Evolutionary conservation across 306 rosid genomes (phyloP), one percentile per base, ranked within the genome.

Genomic region (Echinosophora koreensis): DNA sequence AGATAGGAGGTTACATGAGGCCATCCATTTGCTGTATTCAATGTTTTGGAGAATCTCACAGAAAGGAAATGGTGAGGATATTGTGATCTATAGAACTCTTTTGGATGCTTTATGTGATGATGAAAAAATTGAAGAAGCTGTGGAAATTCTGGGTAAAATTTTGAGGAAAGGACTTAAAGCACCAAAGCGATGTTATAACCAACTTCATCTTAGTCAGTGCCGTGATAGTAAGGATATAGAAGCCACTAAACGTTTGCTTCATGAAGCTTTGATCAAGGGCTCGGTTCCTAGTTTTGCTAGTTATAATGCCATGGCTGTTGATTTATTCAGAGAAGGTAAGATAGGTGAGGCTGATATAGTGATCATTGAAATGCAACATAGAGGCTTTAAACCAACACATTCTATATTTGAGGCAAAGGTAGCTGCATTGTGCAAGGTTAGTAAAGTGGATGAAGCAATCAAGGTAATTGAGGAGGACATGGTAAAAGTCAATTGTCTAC

Each of bases 1-100:
- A 37, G 90, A 87, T 57, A 55, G 71, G 79, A 87, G 86, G 73
- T 76, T 87, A 10, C 80, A 81, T 62, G 90, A 87, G 74, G 90
- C 88, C 8, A 87, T 76, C 39, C 90, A 84, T 84, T 76, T 84
- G 58, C 82, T 84, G 30, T 87, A 87, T 72, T 87, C 88, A 27
- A 87, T 87, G 90, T 87, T 87, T 76, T 84, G 90, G 90, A 87
- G 88, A 81, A 87, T 87, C 66, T 84, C 90, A 8, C 65, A 79
- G 83, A 87, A 79, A 76, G 90, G 90, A 18, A 79, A 78, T 37
- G 86, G 88, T 14, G 90, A 81, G 74, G 90, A 87, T 71, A 76
- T 87, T 79, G 86, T 79, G 39, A 13, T 84, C n/a, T 87, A 84
- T 52, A 87, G 85, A 72, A 84, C 17, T 14, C 84, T 87, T 64